Evolutionary conservation across 257 asterid species (phyloP), one percentile per base, ranked within the genome.

Genomic region (Solanum piurae): DNA sequence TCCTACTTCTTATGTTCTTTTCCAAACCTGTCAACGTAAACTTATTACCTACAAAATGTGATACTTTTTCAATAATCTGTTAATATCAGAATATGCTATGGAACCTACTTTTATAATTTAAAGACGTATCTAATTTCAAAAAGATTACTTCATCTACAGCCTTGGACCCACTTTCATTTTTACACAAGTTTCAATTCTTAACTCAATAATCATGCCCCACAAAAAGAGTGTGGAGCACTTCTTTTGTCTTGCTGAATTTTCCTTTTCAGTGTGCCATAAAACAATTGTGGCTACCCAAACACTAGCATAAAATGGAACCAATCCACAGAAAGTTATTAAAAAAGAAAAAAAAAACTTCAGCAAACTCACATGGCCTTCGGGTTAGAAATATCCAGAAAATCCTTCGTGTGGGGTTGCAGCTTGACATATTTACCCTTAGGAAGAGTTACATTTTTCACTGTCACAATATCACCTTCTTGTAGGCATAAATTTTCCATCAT

Each of bases 401-500:
- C 98, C 92, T 91, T 94, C 4, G 99, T 96, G 93, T 97, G 99
- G 3, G 99, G 99, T 86, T 96, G 99, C 93, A 96, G 89, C 90
- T 96, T 97, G 8, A 97, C 99, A 69, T 94, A 97, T 83, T 92
- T 94, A 77, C 98, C 99, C 97, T 97, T 97, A 2, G 98, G 99
- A 93, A 97, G 98, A 85, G 99, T 92, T n/a, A 87, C 96, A 80
- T 96, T 97, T 89, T 95, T 97, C 88, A 97, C 94, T 42, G 95
- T 91, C 85, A 96, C 99, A 75, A 93, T 74, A 88, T 97, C 98
- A 36, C 99, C 99, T 95, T 95, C 99, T 94, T 91, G 98, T 90
- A 97, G 90, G 88, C 94, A 89, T 88, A 97, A 91, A 94, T 96
- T 97, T 93, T 95, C 98, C 99, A 97, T 97, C 99, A 97, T 97